A percentile compares a stretch with the other conserved stretches of the same genome.
phyloP scores from a whole-genome alignment of 306 rosid species.

The Vigna mungo region DNA sequence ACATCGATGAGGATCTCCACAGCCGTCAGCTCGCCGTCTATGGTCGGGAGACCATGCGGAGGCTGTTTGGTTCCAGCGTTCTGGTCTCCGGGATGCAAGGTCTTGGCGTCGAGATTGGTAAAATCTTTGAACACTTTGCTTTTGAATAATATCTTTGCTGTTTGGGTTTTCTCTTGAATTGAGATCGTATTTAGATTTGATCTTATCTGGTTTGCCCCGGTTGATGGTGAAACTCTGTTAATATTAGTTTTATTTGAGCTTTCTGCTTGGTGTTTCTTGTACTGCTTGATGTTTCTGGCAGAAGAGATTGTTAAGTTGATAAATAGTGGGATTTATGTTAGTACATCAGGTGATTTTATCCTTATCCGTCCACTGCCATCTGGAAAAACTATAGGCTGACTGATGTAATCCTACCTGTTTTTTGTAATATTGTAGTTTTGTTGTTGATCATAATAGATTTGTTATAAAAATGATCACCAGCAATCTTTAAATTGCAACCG shows the following conservation, averaged over 20 bases:
- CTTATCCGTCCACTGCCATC: neutral
- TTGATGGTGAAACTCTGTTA: neutral
- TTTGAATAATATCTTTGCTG: neutral
- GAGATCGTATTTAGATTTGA: neutral
- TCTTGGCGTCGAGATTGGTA: conserved; percentile 96
- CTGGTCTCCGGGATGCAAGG: conserved; percentile 94
- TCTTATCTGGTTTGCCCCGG: neutral
- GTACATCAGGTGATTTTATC: neutral
- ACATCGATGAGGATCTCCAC: conserved; percentile 95
- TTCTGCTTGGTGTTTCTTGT: neutral
- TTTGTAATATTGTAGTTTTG: neutral
- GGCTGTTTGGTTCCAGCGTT: conserved; percentile 78
- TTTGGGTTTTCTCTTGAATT: neutral
- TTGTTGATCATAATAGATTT: neutral
- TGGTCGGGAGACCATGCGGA: conserved; percentile 95
- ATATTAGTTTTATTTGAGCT: neutral
- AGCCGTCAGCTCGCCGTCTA: conserved; percentile 97
- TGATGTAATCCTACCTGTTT: neutral
- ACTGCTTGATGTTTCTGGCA: neutral
- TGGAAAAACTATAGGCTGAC: neutral
- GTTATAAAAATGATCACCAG: neutral
- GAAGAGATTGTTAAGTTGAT: neutral
- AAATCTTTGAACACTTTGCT: neutral
- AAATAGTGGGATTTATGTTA: neutral
- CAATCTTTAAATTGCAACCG: neutral